Evolutionary conservation across 2,329 filamentous ascomycete genomes (phyloP).

Genomic region (Cryphonectria parasitica): DNA sequence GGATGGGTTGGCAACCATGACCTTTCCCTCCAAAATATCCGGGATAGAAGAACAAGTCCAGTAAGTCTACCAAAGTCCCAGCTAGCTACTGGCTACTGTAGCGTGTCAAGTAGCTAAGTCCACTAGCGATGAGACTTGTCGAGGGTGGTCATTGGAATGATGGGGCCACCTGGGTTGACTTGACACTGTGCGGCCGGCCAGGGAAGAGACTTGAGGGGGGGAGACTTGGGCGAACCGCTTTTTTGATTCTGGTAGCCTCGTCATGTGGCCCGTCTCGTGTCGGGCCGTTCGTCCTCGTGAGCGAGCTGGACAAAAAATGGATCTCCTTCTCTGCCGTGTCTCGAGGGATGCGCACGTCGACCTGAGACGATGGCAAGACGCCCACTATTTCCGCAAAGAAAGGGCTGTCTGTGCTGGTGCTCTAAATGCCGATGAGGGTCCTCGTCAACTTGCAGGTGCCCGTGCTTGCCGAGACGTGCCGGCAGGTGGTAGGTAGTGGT

Average conservation of each 20-base stretch:
- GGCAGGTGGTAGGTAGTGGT: not conserved
- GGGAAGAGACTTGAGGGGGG: not conserved
- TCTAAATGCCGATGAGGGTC: not conserved
- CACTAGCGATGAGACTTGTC: constrained; percentile 7
- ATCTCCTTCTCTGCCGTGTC: not conserved
- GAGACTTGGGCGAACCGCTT: not conserved
- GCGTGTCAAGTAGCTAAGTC: not conserved
- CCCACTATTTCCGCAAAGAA: not conserved
- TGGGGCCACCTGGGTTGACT: not conserved
- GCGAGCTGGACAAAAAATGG: not conserved
- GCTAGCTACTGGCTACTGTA: not conserved
- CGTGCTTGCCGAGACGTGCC: not conserved
- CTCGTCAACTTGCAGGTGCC: not conserved
- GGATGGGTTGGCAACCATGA: not conserved
- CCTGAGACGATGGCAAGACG: constrained; percentile 13
- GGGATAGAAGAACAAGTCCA: constrained; percentile 1
- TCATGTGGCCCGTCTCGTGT: constrained; percentile 4
- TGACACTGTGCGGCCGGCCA: not conserved
- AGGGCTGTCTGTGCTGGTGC: not conserved
- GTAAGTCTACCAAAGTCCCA: not conserved
- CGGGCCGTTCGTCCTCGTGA: not conserved
- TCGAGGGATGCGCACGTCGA: not conserved
- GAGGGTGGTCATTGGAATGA: constrained; percentile 2
- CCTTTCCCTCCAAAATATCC: not conserved
- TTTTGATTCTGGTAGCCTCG: constrained; percentile 6